Evolutionary conservation across 257 asterid genomes (phyloP).

Genomic region (Dorcoceras hygrometricum): DNA sequence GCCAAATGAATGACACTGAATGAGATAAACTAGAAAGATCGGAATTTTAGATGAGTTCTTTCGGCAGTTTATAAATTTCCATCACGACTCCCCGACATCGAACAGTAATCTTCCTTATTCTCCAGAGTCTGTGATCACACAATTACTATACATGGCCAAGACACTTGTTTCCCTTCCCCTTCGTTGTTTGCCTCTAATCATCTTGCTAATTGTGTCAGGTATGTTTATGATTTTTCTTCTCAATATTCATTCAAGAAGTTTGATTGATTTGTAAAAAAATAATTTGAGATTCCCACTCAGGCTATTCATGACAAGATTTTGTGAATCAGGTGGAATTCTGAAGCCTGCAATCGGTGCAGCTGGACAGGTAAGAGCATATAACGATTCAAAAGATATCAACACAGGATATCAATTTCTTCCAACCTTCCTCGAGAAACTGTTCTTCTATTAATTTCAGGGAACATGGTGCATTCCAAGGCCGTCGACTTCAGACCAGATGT

Average conservation of each 20-base stretch:
- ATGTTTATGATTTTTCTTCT: slow-evolving; percentile 1
- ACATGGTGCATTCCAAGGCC: slow-evolving; percentile 39
- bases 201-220: slow-evolving; percentile 17
- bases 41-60: not conserved
- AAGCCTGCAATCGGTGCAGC: slow-evolving; percentile 22
- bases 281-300: too few relatives aligned
- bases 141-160: slow-evolving; percentile 19
- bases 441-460: slow-evolving; percentile 21
- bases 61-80: slow-evolving; percentile 1
- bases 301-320: not conserved
- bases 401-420: not conserved
- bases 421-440: not conserved
- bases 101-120: not conserved
- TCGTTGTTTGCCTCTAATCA: slow-evolving; percentile 13
- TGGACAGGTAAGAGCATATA: slow-evolving; percentile 25
- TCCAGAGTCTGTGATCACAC: not conserved
- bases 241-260: not conserved
- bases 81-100: not conserved
- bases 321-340: slow-evolving; percentile 18
- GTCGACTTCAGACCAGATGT: slow-evolving; percentile 24
- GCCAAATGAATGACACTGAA: slow-evolving; percentile 6
- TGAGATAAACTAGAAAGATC: not conserved
- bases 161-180: not conserved
- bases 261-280: not conserved
- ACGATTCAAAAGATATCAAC: not conserved